Evolutionary conservation across 164 flowering plant species (phyloP), one percentile per base, ranked within the genome.

Genomic region (Litsea cubeba): DNA sequence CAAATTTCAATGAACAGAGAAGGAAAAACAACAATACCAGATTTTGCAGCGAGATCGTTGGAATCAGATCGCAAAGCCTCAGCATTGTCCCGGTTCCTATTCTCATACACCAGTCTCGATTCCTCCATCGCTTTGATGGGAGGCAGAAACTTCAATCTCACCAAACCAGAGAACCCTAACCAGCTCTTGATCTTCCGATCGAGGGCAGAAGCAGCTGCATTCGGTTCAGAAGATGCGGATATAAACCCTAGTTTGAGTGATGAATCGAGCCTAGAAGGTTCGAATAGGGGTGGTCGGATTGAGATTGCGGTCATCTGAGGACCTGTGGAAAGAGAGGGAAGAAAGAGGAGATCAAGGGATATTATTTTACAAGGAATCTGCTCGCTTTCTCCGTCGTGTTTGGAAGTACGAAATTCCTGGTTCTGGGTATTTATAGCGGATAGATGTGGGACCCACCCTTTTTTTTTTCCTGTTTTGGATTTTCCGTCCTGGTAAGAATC

Each of bases 41-140:
- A 72, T 35, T 7, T 6, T 5, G 14, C 26, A 40, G 74, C 26
- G 35, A 18, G 18, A 35, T 62, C 74, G n/a, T 3, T 15, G 5
- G 66, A 24, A 14, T 18, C 69, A 6, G 69, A 66, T 3, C 2
- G 40, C 69, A 17, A 14, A 20, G 5, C 40, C 15, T 5, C n/a
- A 1, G 69, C 69, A 66, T 66, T 66, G 28, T 24, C 12, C 74
- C 46, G 35, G 7, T 22, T 20, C 57, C 51, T 30, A 35, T 32
- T 63, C 68, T 2, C 54, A 23, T 46, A 15, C 57, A 22, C 54
- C n/a, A 67, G 23, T 23, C 67, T 62, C 57, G 74, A 72, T 65
- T 72, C 68, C 74, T 72, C 74, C n/a, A 22, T 62, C 28, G 74
- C 74, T 54, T 6, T 62, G 4, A 72, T 8, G 12, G 68, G 68